Evolutionary conservation across 2,329 filamentous ascomycete species (phyloP).

Genomic region (Cercospora nicotianae): DNA sequence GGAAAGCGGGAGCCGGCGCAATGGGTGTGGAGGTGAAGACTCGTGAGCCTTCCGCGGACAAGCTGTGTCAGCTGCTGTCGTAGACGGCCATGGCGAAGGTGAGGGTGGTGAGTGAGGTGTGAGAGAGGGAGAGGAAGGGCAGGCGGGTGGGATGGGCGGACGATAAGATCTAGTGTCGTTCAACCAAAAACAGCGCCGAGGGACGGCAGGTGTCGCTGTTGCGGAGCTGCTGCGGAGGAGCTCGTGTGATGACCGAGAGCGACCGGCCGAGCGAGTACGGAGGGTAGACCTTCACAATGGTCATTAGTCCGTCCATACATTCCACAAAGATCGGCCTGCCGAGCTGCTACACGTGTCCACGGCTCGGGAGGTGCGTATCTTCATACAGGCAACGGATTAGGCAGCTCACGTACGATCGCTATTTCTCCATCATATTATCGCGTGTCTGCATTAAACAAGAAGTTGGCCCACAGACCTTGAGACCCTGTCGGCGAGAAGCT

Average conservation of each 20-base stretch:
- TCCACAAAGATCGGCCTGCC: not conserved
- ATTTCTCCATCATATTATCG: not conserved
- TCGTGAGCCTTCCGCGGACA: slow-evolving; percentile 15
- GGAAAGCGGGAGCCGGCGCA: slow-evolving; percentile 3
- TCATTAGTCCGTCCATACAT: too few relatives aligned
- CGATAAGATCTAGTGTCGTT: slow-evolving; percentile 10
- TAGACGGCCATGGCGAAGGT: slow-evolving; percentile 26
- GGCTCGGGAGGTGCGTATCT: not conserved
- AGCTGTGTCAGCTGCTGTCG: slow-evolving; percentile 31
- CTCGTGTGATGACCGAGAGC: not conserved
- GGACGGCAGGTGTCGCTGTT: not conserved
- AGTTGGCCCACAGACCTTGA: not conserved
- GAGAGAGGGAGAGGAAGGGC: not conserved
- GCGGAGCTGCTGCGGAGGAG: not conserved
- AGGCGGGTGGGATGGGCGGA: not conserved
- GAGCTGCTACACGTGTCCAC: not conserved
- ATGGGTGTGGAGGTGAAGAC: slow-evolving; percentile 16
- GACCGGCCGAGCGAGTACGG: not conserved
- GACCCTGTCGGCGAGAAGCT: not conserved
- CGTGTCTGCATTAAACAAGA: not conserved
- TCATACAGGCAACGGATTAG: too few relatives aligned
- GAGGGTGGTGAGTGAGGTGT: slow-evolving; percentile 1
- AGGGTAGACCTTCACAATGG: not conserved
- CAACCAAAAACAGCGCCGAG: not conserved
- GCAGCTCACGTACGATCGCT: not conserved